phyloP scores from a whole-genome alignment of 352 stramenopile genomes.

The Phytophthora sp. region DNA sequence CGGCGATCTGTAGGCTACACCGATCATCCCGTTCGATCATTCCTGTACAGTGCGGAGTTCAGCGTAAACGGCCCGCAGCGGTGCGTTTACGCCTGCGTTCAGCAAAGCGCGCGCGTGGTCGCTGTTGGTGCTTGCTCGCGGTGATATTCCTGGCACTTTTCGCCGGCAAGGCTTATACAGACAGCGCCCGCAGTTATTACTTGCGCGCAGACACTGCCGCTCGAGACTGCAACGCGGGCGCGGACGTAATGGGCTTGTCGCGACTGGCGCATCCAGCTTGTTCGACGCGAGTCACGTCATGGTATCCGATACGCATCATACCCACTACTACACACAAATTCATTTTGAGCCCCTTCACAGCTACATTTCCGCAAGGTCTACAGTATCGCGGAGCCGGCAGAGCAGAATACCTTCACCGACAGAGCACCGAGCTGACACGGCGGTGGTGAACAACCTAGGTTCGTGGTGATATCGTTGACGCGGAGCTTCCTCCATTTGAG shows the following conservation, averaged over 20 bases:
- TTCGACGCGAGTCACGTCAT: neutral
- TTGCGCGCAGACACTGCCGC: neutral
- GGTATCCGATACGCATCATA: neutral
- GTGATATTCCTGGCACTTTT: neutral
- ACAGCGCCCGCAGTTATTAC: neutral
- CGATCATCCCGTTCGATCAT: slow-evolving; percentile 18
- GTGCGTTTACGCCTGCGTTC: slow-evolving; percentile 18
- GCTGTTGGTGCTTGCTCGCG: neutral
- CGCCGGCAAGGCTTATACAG: neutral
- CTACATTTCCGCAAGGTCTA: too few relatives aligned
- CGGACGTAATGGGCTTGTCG: neutral
- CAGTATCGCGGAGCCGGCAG: too few relatives aligned
- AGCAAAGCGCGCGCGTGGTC: too few relatives aligned
- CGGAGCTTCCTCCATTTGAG: too few relatives aligned
- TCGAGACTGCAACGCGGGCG: neutral
- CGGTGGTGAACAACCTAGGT: too few relatives aligned
- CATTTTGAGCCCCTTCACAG: too few relatives aligned
- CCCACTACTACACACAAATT: neutral
- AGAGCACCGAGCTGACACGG: too few relatives aligned
- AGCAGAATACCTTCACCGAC: too few relatives aligned
- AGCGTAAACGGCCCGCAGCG: too few relatives aligned
- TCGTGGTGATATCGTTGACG: too few relatives aligned
- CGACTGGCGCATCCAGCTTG: neutral
- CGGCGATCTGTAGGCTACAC: slow-evolving; percentile 18
- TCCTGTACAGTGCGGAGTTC: slow-evolving; percentile 8